Evolutionary conservation across 257 asterid genomes (phyloP).

Genomic region (Solanum piurae): DNA sequence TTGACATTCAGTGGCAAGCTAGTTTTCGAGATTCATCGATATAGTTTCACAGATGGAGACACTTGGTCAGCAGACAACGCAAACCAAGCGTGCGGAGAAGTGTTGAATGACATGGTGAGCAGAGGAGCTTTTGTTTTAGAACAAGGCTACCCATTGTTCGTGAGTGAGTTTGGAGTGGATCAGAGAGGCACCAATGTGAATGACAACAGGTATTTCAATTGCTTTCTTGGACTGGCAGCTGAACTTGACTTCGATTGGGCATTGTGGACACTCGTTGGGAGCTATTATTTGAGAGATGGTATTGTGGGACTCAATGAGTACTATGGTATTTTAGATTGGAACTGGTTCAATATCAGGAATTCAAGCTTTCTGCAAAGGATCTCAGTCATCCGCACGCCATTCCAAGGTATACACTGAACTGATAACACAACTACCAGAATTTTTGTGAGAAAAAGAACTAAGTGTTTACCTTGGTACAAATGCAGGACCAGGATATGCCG

Average conservation of each 20-base stretch:
- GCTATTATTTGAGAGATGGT: conserved; percentile 70
- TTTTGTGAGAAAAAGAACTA: background rate
- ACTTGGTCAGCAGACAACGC: conserved; percentile 61
- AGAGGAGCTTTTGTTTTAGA: conserved; percentile 55
- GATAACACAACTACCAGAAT: background rate
- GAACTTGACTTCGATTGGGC: conserved; percentile 86
- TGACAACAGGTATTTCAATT: conserved; percentile 75
- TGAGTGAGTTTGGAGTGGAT: conserved; percentile 84
- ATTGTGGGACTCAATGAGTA: conserved; percentile 52
- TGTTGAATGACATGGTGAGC: conserved; percentile 28
- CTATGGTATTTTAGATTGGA: conserved; percentile 67
- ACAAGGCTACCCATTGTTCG: conserved; percentile 82
- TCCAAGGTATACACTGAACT: conserved; percentile 37
- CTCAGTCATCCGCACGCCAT: conserved; percentile 57
- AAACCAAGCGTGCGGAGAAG: conserved; percentile 68
- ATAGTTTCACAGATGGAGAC: conserved; percentile 60
- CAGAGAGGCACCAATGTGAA: conserved; percentile 73
- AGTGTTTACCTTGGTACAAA: background rate
- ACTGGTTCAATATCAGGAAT: conserved; percentile 66
- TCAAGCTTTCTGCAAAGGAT: conserved; percentile 46
- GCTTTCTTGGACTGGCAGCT: conserved; percentile 92
- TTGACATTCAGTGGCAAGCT: conserved; percentile 51
- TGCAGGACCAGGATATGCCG: conserved; percentile 73
- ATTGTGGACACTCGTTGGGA: conserved; percentile 78
- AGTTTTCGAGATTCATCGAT: conserved; percentile 83